Percentiles rank a stretch among this genome's conserved stretches.
These are phyloP conservation scores for Tuber calosporum DNA, from an alignment of 495 filamentous ascomycete species.

Conservation along the genomic window DNA sequence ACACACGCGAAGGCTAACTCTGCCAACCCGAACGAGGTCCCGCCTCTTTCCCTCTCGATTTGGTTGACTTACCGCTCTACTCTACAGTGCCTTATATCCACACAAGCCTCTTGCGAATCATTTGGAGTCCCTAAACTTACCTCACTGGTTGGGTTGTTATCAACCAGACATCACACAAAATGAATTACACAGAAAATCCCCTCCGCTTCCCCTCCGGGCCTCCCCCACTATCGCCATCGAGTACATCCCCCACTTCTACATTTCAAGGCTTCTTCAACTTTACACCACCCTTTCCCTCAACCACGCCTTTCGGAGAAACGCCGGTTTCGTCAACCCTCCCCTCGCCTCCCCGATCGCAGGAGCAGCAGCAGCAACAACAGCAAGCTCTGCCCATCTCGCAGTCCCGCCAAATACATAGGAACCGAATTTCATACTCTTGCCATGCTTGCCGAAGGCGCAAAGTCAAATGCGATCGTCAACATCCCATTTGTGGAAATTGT, in stretches of 20 bases:
- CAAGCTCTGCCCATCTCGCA: slow-evolving; percentile 17
- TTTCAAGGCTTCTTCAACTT: slow-evolving; percentile 21
- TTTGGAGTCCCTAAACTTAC: not conserved
- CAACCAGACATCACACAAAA: not conserved
- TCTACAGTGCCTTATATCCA: not conserved
- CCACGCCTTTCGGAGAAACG: not conserved
- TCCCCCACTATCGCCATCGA: not conserved
- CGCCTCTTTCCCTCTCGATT: not conserved
- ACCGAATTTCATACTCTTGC: slow-evolving; percentile 39
- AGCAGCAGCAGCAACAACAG: slow-evolving; percentile 6
- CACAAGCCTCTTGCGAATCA: not conserved
- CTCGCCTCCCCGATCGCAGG: not conserved
- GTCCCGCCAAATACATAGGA: slow-evolving; percentile 38
- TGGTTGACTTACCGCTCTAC: not conserved
- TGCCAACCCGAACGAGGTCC: not conserved
- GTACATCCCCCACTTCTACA: not conserved
- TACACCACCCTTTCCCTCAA: slow-evolving; percentile 3
- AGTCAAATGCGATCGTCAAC: slow-evolving; percentile 61
- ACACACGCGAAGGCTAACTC: not conserved
- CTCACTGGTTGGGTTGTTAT: not conserved
- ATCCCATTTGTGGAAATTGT: slow-evolving; percentile 59
- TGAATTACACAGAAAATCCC: not conserved
- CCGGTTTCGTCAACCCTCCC: not conserved
- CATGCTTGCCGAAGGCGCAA: slow-evolving; percentile 57
- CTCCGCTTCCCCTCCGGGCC: not conserved